phyloP scores from a whole-genome alignment of 1,139 yeast species.

The Suhomyces chickasaworum region DNA sequence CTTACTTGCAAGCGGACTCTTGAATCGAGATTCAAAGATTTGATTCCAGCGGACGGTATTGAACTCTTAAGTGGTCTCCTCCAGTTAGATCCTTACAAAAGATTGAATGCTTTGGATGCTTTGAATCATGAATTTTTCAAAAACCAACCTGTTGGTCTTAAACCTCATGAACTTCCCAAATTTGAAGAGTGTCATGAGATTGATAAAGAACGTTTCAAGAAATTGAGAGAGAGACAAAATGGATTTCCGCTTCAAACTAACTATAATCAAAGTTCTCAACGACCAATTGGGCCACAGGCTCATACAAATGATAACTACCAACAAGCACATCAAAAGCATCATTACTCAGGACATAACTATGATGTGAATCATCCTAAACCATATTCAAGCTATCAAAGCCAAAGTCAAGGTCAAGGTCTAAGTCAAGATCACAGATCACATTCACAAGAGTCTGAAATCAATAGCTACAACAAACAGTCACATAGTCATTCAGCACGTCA shows the following conservation, averaged over 20 bases:
- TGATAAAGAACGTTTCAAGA: slow-evolving; percentile 66
- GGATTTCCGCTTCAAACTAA: slow-evolving; percentile 4
- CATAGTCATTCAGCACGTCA: slow-evolving; percentile 1
- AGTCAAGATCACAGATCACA: neutral
- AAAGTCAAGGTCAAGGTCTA: too few species aligned
- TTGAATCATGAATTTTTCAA: slow-evolving; percentile 68
- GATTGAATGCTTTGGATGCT: slow-evolving; percentile 82
- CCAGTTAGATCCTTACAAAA: slow-evolving; percentile 64
- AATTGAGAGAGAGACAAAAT: slow-evolving; percentile 22
- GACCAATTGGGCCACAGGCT: neutral
- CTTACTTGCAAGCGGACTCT: slow-evolving; percentile 56
- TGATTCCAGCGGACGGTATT: slow-evolving; percentile 37
- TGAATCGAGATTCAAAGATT: slow-evolving; percentile 42
- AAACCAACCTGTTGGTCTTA: slow-evolving; percentile 62
- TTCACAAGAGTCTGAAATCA: neutral
- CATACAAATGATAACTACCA: neutral
- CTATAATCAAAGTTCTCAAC: neutral
- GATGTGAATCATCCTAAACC: neutral
- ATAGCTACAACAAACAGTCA: neutral
- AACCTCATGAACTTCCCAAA: slow-evolving; percentile 57
- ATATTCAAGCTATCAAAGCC: neutral
- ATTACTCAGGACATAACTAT: neutral
- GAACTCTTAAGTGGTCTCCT: slow-evolving; percentile 57
- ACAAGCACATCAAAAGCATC: neutral
- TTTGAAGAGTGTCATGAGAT: slow-evolving; percentile 90